Evolutionary conservation across 768 basidiomycete species (phyloP).

Genomic region (Boletus rubroflammeus): DNA sequence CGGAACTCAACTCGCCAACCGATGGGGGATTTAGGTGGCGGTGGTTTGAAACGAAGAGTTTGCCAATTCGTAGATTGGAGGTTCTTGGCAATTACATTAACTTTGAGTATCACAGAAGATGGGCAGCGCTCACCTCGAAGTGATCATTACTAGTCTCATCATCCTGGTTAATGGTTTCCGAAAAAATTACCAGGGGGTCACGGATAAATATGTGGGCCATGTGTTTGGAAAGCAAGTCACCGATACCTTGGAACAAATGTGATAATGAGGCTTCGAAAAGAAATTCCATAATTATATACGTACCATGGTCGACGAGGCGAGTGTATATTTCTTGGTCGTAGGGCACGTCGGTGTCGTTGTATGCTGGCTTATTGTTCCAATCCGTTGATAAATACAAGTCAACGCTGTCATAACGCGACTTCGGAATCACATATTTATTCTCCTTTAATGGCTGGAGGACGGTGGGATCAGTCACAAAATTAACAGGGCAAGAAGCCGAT

Average conservation of each 20-base stretch:
- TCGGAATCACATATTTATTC: constrained; percentile 78
- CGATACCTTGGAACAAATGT: constrained; percentile 57
- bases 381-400: constrained; percentile 88
- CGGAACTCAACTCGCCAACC: constrained; percentile 99
- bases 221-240: constrained; percentile 84
- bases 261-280: neutral
- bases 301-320: constrained; percentile 71
- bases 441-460: constrained; percentile 66
- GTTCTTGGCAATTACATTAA: constrained; percentile 50
- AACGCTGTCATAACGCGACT: constrained; percentile 96
- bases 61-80: constrained; percentile 99
- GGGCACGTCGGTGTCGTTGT: constrained; percentile 84
- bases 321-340: constrained; percentile 72
- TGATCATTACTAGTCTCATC: constrained; percentile 87
- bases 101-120: neutral
- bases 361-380: constrained; percentile 86
- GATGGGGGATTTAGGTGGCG: constrained; percentile 86
- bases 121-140: constrained; percentile 68
- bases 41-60: constrained; percentile 97
- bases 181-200: constrained; percentile 93
- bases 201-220: constrained; percentile 96
- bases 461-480: constrained; percentile 1
- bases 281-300: constrained; percentile 11
- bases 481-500: constrained; percentile 5
- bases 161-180: constrained; percentile 91